Conservation (phyloP, 2,329 filamentous ascomycete genomes). For the Xylariales sp. region DNA sequence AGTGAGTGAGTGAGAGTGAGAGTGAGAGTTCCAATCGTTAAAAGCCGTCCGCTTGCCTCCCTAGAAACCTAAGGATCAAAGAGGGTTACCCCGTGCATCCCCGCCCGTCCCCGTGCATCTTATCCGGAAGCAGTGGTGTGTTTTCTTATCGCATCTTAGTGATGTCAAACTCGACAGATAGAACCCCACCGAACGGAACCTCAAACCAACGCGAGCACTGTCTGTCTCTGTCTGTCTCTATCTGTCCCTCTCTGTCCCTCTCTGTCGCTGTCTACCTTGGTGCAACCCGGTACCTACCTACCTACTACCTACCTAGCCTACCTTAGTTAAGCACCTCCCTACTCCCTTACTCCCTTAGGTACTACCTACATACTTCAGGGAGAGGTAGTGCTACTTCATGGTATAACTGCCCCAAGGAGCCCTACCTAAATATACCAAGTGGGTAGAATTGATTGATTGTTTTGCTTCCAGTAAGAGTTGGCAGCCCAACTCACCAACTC, state of each 20-base stretch:
- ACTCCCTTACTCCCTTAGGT: neutral
- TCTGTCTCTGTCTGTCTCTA: neutral
- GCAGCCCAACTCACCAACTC: constrained; percentile 18
- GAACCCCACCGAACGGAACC: constrained; percentile 32
- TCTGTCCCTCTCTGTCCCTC: no score
- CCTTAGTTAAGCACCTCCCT: neutral
- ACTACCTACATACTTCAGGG: neutral
- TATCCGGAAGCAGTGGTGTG: constrained; percentile 6
- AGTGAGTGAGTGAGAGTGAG: no score
- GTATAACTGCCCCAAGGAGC: neutral
- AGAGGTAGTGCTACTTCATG: no score
- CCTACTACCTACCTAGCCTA: neutral
- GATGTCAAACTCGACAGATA: constrained; percentile 32
- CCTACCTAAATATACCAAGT: constrained; percentile 4
- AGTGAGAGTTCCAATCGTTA: neutral
- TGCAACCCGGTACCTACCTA: constrained; percentile 8
- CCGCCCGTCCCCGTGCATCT: neutral
- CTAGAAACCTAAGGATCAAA: no score
- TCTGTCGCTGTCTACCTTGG: no score
- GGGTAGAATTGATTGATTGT: neutral
- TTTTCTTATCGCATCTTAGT: constrained; percentile 28
- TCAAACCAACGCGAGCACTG: constrained; percentile 5
- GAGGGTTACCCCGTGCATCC: no score
- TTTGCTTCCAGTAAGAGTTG: constrained; percentile 21
- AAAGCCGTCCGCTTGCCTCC: neutral